Evolutionary conservation across 352 stramenopile species (phyloP), one percentile per base, ranked within the genome.

Genomic region (Phytophthora kernoviae): DNA sequence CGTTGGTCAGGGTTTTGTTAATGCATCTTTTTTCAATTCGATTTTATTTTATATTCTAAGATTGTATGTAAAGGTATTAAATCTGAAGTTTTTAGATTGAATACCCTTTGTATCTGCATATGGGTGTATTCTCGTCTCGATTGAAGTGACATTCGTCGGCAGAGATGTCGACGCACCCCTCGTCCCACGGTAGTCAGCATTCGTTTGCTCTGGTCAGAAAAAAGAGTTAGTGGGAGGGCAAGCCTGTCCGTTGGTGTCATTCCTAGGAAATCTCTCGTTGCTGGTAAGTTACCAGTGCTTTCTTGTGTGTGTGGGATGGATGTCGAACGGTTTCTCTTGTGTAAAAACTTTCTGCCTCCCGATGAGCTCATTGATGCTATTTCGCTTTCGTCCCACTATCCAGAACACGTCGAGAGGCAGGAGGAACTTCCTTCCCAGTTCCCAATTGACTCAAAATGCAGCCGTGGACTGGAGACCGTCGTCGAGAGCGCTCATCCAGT

Each of bases 401-500:
- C 34, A 41, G 6, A 0, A 15, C 34, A 34, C 11, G n/a, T 34
- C 30, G 30, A 34, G 30, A 11, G 10, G 4, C 34, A 41, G n/a
- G n/a, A n/a, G n/a, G n/a, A n/a, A n/a, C n/a, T n/a, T n/a, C n/a
- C 34, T 4, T 9, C 12, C 18, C 34, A 43, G 12, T 43, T 21
- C 15, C 12, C 37, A 1, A 43, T 43, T 8, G 33, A 5, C 10
- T 14, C 9, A 3, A 3, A 3, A 77, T 69, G 64, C 60, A 76
- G 50, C 53, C 68, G 54, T 73, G 62, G 58, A 56, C 62, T n/a
- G 63, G 51, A 18, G 57, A 58, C 26, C 66, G 58, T 32, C 58
- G 55, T 21, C 65, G 70, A 54, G 67, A 72, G 37, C 67, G 62
- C 49, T 80, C 73, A 18, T 83, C 73, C 26, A 77, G 73, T 44